Conservation (phyloP, 768 basidiomycete species). For the Suillus brevipes region DNA sequence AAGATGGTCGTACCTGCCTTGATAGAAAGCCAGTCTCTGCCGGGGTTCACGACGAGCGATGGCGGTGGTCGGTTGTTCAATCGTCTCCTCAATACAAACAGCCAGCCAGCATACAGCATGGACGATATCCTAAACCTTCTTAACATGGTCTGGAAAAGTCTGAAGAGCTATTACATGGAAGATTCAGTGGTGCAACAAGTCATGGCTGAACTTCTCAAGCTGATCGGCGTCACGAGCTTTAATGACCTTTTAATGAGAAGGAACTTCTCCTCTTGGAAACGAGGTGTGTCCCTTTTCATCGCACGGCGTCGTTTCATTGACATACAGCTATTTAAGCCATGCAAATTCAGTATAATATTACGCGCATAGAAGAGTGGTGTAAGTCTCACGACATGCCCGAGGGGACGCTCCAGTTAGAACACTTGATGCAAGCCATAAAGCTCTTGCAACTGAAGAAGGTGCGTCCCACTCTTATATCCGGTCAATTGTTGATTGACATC, state of each 20-base stretch:
- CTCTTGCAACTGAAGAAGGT: slow-evolving; percentile 97
- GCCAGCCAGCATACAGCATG: slow-evolving; percentile 92
- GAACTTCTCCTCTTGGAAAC: slow-evolving; percentile 99
- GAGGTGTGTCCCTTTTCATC: slow-evolving; percentile 58
- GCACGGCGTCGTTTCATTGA: slow-evolving; percentile 4
- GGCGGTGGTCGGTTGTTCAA: slow-evolving; percentile 93
- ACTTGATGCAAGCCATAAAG: slow-evolving; percentile 99
- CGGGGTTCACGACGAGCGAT: slow-evolving; percentile 95
- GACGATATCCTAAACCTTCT: slow-evolving; percentile 96
- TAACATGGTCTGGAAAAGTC: slow-evolving; percentile 97
- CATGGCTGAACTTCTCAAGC: slow-evolving; percentile 89
- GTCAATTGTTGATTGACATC: slow-evolving; percentile 13
- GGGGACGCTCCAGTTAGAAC: slow-evolving; percentile 94
- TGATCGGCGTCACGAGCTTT: slow-evolving; percentile 96
- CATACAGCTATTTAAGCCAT: slow-evolving; percentile 60
- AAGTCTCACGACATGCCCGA: slow-evolving; percentile 99
- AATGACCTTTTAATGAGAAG: slow-evolving; percentile 98
- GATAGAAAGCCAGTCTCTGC: slow-evolving; percentile 96
- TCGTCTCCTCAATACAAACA: slow-evolving; percentile 83
- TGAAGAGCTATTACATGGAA: slow-evolving; percentile 99
- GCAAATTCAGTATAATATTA: slow-evolving; percentile 99
- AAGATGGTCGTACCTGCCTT: slow-evolving; percentile 99
- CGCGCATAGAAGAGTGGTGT: slow-evolving; percentile 98
- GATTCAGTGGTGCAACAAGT: slow-evolving; percentile 96
- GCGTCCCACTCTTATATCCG: slow-evolving; percentile 14